phyloP scores from a whole-genome alignment of 2,329 filamentous ascomycete genomes.

The Hymenoscyphus occultus region DNA sequence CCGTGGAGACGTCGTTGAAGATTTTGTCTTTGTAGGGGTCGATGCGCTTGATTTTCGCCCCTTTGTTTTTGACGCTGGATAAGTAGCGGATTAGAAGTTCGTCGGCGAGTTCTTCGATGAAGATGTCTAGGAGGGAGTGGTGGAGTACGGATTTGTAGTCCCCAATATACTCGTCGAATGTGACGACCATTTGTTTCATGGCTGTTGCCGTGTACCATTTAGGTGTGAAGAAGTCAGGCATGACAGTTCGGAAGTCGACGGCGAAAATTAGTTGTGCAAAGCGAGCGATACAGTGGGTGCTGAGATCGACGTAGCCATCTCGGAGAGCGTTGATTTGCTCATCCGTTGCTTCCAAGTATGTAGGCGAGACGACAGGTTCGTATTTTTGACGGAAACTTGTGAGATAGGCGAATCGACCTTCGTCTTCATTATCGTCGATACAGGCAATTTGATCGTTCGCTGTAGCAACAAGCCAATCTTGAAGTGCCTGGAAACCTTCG shows the following conservation, averaged over 20 bases:
- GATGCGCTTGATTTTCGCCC: conserved; percentile 78
- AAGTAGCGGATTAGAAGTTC: conserved; percentile 87
- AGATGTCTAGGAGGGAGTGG: conserved; percentile 82
- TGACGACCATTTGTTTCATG: conserved; percentile 91
- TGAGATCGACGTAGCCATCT: conserved; percentile 92
- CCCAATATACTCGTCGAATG: conserved; percentile 89
- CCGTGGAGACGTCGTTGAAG: conserved; percentile 85
- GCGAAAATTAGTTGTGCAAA: conserved; percentile 86
- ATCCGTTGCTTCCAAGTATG: conserved; percentile 73
- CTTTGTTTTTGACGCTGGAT: conserved; percentile 79
- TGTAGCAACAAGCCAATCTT: conserved; percentile 95
- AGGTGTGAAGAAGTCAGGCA: conserved; percentile 86
- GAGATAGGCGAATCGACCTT: conserved; percentile 74
- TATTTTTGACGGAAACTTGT: conserved; percentile 83
- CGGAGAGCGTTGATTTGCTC: conserved; percentile 72
- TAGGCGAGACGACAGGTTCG: conserved; percentile 73
- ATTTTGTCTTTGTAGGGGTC: conserved; percentile 93
- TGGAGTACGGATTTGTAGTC: conserved; percentile 86
- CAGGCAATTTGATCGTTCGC: conserved; percentile 99
- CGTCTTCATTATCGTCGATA: conserved; percentile 86
- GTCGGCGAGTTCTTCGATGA: conserved; percentile 90
- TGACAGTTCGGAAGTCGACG: conserved; percentile 81
- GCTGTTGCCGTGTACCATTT: conserved; percentile 84
- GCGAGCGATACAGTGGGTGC: conserved; percentile 84
- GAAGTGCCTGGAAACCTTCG: conserved; percentile 72